Evolutionary conservation across 139 green algal species (phyloP).

Genomic region (Chlamydomonas applanata): DNA sequence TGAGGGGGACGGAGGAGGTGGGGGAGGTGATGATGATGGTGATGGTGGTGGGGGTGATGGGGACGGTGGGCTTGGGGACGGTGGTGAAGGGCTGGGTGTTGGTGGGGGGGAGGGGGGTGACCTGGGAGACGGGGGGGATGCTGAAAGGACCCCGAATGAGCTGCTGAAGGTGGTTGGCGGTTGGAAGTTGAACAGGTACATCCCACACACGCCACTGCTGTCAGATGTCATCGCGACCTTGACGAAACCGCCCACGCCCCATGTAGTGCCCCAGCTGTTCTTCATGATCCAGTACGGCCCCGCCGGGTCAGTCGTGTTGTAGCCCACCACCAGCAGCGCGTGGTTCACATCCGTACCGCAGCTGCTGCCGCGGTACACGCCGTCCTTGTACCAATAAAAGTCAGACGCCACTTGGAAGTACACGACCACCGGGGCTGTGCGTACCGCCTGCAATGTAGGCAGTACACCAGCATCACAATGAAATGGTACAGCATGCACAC

Average conservation of each 20-base stretch:
- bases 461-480: too few relatives aligned
- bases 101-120: too few relatives aligned
- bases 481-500: too few relatives aligned
- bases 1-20: too few relatives aligned
- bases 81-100: too few relatives aligned
- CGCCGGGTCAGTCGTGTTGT: neutral
- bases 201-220: neutral
- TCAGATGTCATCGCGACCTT: neutral
- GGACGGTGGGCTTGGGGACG: too few relatives aligned
- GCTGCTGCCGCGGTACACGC: neutral
- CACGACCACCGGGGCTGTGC: neutral
- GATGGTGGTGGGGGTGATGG: too few relatives aligned
- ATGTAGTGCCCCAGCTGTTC: constrained; percentile 84
- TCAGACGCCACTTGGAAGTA: constrained; percentile 9
- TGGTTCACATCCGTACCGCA: neutral
- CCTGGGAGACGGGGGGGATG: too few relatives aligned
- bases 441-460: neutral
- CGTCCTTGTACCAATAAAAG: neutral
- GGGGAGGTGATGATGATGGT: too few relatives aligned
- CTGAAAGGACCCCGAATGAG: too few relatives aligned
- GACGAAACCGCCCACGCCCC: constrained; percentile 47
- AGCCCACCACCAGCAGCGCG: constrained; percentile 14
- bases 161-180: too few relatives aligned
- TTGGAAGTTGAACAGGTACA: neutral
- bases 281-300: constrained; percentile 65